phyloP scores from a whole-genome alignment of 352 stramenopile genomes.

The Elongisporangium undulatum region DNA sequence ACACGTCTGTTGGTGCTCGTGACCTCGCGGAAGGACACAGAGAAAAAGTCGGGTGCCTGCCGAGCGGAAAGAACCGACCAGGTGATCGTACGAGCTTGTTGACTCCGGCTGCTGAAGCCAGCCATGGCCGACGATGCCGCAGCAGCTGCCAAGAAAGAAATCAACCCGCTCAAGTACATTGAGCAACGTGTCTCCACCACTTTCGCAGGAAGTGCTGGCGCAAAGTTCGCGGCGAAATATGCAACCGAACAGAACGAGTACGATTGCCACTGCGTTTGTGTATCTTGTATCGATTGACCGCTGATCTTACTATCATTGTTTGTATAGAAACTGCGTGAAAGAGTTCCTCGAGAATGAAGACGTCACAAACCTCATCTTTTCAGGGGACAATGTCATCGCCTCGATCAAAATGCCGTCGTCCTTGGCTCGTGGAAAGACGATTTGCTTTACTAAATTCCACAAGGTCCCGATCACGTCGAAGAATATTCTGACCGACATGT shows the following conservation, averaged over 20 bases:
- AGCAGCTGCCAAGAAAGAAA: constrained; percentile 48
- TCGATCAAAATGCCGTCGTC: constrained; percentile 85
- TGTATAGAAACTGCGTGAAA: constrained; percentile 64
- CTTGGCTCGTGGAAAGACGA: constrained; percentile 85
- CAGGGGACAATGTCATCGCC: constrained; percentile 81
- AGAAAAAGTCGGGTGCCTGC: not conserved
- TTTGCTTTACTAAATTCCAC: constrained; percentile 91
- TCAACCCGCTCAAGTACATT: constrained; percentile 78
- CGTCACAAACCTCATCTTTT: constrained; percentile 86
- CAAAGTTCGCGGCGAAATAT: constrained; percentile 82
- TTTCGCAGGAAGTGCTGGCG: constrained; percentile 47
- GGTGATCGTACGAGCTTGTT: not conserved
- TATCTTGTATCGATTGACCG: not conserved
- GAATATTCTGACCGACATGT: constrained; percentile 86
- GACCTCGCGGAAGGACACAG: not conserved
- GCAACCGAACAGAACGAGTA: constrained; percentile 80
- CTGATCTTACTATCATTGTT: not conserved
- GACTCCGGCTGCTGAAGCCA: not conserved
- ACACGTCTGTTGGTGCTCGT: not conserved
- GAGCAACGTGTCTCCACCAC: constrained; percentile 74
- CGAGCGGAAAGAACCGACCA: not conserved
- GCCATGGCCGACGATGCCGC: constrained; percentile 49
- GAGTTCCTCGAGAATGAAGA: constrained; percentile 89
- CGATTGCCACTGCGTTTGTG: constrained; percentile 4
- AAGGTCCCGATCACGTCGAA: constrained; percentile 71